Evolutionary conservation across 148 eudicot genomes (phyloP), one percentile per base, ranked within the genome.

Genomic region (Chenopodium formosanum): DNA sequence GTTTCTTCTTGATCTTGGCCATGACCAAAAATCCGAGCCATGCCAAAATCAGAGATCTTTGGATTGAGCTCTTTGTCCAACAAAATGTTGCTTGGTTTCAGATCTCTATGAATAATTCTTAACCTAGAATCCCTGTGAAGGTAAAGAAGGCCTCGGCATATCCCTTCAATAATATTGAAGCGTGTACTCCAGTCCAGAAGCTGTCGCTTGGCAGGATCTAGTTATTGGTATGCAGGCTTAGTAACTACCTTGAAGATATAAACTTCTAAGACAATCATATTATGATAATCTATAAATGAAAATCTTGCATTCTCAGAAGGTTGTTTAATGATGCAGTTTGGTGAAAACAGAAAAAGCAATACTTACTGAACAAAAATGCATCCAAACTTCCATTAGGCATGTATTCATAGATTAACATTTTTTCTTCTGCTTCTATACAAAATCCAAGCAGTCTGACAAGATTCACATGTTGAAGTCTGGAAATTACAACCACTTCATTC

Each of bases 401-500:
- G 80, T 80, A 84, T 47, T 84, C 86, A 16, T 70, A 84, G 31
- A 84, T 25, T 74, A 84, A 48, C 70, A 84, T 81, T 65, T 81
- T 84, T 58, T 84, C 86, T 1, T 78, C 52, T 17, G 29, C 60
- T 77, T 84, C 73, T 12, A 47, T 70, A 74, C 86, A 84, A 16
- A 73, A 73, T 32, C 86, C 86, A 5, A 84, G 40, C 65, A 81
- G 84, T 73, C 62, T 81, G 4, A 84, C 86, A 52, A 84, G 86
- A 77, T 84, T 84, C 40, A 78, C 58, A 74, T 84, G 86, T 40
- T 84, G 86, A 60, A 84, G 83, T 84, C 66, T 78, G n/a, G 86
- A 81, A 19, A 84, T 84, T n/a, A 84, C 86, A 32, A 73, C 70
- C 19, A 84, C 84, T 78, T 84, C 86, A 81, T 84, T 84, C 75